Evolutionary conservation across 2,329 filamentous ascomycete species (phyloP).

Genomic region (Mycocentrospora acerina): DNA sequence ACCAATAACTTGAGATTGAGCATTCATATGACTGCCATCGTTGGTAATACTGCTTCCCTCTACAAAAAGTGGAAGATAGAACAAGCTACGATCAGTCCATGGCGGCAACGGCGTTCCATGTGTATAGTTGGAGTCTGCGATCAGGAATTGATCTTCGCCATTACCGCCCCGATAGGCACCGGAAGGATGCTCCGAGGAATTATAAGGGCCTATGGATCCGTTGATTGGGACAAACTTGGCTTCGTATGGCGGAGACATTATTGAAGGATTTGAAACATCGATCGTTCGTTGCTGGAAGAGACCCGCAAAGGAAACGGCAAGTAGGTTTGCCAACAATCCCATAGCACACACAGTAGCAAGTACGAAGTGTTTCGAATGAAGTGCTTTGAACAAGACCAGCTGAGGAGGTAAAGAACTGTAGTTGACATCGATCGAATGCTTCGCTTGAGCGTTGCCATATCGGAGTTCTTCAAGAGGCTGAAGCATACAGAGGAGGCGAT

Average conservation of each 20-base stretch:
- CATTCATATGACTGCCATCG: slow-evolving; percentile 11
- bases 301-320: slow-evolving; percentile 55
- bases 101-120: slow-evolving; percentile 48
- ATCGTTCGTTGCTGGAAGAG: slow-evolving; percentile 49
- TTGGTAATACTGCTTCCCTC: slow-evolving; percentile 1
- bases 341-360: slow-evolving; percentile 52
- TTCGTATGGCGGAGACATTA: slow-evolving; percentile 14
- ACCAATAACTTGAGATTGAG: slow-evolving; percentile 38
- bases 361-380: slow-evolving; percentile 48
- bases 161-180: slow-evolving; percentile 30
- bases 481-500: slow-evolving; percentile 55
- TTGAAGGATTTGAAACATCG: slow-evolving; percentile 6
- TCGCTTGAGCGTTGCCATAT: slow-evolving; percentile 38
- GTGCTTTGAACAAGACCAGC: slow-evolving; percentile 50
- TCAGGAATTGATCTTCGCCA: slow-evolving; percentile 44
- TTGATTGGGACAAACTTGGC: slow-evolving; percentile 27
- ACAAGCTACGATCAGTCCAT: slow-evolving; percentile 51
- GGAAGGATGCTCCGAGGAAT: slow-evolving; percentile 3
- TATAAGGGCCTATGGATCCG: slow-evolving; percentile 22
- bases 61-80: slow-evolving; percentile 51
- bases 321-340: slow-evolving; percentile 54
- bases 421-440: slow-evolving; percentile 43
- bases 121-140: slow-evolving; percentile 50
- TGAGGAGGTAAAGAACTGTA: slow-evolving; percentile 61
- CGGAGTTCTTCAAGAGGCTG: slow-evolving; percentile 57